Evolutionary conservation across 2,329 filamentous ascomycete genomes (phyloP).

Genomic region (Pseudocercospora musae): DNA sequence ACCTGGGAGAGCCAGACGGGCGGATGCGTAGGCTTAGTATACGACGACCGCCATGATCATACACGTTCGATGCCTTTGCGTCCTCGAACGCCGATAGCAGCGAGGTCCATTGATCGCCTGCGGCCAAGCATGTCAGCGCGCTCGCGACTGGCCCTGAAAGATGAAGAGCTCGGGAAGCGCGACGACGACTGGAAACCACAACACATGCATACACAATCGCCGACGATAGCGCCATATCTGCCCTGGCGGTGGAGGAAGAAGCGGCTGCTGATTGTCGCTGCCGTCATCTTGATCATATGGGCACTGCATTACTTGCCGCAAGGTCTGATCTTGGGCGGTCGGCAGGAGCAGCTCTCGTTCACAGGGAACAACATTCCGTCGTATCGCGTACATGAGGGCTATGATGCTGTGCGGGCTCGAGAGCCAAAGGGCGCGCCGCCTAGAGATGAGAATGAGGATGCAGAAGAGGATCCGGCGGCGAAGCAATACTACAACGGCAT

Average conservation of each 20-base stretch:
- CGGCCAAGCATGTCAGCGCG: constrained; percentile 15
- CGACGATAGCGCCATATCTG: constrained; percentile 17
- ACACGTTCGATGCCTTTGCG: constrained; percentile 7
- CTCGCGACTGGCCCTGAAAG: constrained; percentile 36
- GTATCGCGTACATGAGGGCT: constrained; percentile 6
- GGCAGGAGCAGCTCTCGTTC: constrained; percentile 1
- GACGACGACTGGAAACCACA: constrained; percentile 51
- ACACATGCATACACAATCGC: constrained; percentile 7
- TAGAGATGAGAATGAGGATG: constrained; percentile 11
- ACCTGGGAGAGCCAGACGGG: not conserved
- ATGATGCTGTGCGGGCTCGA: constrained; percentile 14
- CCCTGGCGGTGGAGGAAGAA: constrained; percentile 47
- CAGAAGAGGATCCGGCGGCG: constrained; percentile 20
- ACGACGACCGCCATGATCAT: not conserved
- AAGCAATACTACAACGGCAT: constrained; percentile 63
- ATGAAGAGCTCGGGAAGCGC: constrained; percentile 64
- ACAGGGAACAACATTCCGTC: not conserved
- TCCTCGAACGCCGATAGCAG: not conserved
- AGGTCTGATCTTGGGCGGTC: not conserved
- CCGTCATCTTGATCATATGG: constrained; percentile 41
- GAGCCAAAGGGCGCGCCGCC: constrained; percentile 27
- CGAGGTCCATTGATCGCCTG: not conserved
- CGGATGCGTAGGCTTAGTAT: not conserved
- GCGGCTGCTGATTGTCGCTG: constrained; percentile 40
- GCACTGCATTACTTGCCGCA: constrained; percentile 6